Percentiles rank a stretch among this genome's conserved stretches.
Conservation (phyloP, 2,329 filamentous ascomycete genomes). For the Lecanicillium sp. region DNA sequence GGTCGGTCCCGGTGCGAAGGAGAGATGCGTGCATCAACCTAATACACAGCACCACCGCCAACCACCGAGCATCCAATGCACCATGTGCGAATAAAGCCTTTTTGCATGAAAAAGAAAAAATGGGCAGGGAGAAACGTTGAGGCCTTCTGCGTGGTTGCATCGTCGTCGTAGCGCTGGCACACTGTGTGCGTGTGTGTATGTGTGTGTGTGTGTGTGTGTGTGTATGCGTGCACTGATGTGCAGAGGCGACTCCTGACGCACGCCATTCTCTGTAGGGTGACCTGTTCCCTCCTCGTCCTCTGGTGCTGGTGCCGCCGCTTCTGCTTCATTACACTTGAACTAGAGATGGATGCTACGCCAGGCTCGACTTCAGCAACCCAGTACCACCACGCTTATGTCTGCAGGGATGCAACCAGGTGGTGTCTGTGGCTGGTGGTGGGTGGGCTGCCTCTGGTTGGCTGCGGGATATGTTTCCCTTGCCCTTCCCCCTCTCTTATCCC, state of each 20-base stretch:
- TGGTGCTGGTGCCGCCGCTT: no score
- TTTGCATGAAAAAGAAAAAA: not conserved
- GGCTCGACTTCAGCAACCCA: not conserved
- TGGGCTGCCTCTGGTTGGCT: not conserved
- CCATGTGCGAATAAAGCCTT: no score
- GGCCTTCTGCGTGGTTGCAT: not conserved
- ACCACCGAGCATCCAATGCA: no score
- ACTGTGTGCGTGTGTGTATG: not conserved
- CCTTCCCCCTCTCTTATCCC: not conserved
- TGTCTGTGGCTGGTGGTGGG: not conserved
- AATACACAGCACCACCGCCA: no score
- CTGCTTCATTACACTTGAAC: no score
- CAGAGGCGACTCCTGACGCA: not conserved
- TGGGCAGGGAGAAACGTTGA: not conserved
- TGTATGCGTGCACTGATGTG: not conserved
- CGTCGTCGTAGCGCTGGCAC: not conserved
- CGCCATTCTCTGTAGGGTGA: not conserved
- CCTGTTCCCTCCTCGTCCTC: no score
- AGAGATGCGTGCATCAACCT: no score
- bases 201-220: no score
- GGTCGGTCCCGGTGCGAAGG: no score
- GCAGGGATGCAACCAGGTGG: constrained; percentile 4
- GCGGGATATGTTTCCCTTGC: not conserved
- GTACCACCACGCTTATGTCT: no score
- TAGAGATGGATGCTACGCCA: no score